Conservation (phyloP, 2,329 filamentous ascomycete genomes). For the Sordariomycetes sp. region DNA sequence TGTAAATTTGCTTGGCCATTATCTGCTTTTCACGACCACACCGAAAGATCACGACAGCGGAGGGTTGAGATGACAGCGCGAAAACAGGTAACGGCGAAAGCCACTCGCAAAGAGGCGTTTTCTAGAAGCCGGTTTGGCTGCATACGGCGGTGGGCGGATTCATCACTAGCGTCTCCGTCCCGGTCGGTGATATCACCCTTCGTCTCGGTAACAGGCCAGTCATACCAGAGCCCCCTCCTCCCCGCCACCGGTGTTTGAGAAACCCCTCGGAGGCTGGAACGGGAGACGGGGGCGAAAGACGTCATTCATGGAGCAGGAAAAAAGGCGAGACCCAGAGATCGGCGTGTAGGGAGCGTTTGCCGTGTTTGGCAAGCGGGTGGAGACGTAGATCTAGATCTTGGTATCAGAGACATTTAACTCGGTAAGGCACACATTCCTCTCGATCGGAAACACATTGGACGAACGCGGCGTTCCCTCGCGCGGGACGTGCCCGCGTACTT, state of each 20-base stretch:
- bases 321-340: not conserved
- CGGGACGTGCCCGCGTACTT: too few relatives aligned
- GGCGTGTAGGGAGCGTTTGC: not conserved
- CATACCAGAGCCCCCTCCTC: not conserved
- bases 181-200: not conserved
- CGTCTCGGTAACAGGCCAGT: not conserved
- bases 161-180: not conserved
- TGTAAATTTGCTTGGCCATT: not conserved
- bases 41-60: not conserved
- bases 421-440: not conserved
- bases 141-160: not conserved
- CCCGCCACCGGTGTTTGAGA: not conserved
- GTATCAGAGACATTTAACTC: too few relatives aligned
- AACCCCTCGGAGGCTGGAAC: not conserved
- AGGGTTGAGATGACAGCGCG: not conserved
- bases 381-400: not conserved
- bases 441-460: not conserved
- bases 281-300: not conserved
- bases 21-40: not conserved
- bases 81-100: not conserved
- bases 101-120: not conserved
- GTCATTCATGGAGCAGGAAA: not conserved
- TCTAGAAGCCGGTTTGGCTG: not conserved
- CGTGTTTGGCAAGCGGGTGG: not conserved
- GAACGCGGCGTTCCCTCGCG: not conserved